Evolutionary conservation across 305 asterid genomes (phyloP), one percentile per base, ranked within the genome.

Genomic region (Fraxinus nigra): DNA sequence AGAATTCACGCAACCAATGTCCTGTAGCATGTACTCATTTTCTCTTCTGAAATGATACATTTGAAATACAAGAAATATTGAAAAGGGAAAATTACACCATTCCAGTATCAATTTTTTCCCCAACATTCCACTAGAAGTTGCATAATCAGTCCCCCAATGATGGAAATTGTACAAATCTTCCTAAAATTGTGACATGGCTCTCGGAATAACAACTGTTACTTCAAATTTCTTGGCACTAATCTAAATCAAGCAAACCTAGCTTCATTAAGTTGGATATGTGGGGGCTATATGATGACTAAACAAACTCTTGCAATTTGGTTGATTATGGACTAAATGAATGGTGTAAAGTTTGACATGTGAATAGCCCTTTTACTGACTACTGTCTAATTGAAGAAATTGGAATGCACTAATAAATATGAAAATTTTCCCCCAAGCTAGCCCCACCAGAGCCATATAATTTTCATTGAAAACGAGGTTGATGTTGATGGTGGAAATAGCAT

Each of bases 401-500:
- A 63, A 63, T 51, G 7, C 76, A 32, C 82, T 84, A 46, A 85
- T 10, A 13, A 33, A 75, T 28, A 18, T 18, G 54, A 32, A 75
- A 56, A 38, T 84, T 80, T 34, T 33, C 6, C 72, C 89, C 90
- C 98, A 95, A 97, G 99, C 99, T 46, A 92, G 97, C 85, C 98
- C 98, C 98, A 67, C 85, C 97, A 5, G 99, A 95, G 86, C 98
- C 98, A 38, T 97, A 94, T 81, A 93, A 95, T 83, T 95, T 95
- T 83, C 98, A 98, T 95, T 54, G 97, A 98, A 75, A 95, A 95
- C 93, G 94, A 95, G 92, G 80, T 86, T 87, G 99, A 95, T 78
- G 92, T 94, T 86, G 99, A 95, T 87, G 97, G 40, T 82, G 97
- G 99, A 86, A 94, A 93, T 81, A 92, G 97, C 82, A 90, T 97